phyloP scores from a whole-genome alignment of 177 flowering plant genomes.

The Telopea speciosissima region DNA sequence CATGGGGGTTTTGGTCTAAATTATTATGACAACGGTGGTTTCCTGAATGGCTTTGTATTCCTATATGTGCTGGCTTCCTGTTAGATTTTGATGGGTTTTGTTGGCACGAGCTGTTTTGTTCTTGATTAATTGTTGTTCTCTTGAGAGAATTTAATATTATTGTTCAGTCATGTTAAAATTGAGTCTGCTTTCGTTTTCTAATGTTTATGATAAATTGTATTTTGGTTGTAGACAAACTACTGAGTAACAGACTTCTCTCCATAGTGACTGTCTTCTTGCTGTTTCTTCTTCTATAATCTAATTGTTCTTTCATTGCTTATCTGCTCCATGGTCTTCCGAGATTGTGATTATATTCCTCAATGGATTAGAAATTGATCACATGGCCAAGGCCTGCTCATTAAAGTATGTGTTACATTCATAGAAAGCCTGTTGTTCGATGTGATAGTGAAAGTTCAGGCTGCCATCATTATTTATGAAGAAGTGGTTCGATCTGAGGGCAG shows the following conservation, averaged over 20 bases:
- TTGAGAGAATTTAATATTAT: not conserved
- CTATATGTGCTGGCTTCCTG: not conserved
- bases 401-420: not conserved
- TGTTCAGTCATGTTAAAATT: not conserved
- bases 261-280: not conserved
- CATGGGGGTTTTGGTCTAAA: not conserved
- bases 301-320: not conserved
- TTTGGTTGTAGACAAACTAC: not conserved
- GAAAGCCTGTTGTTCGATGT: not conserved
- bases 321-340: not conserved
- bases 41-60: not conserved
- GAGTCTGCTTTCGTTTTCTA: not conserved
- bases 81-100: not conserved
- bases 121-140: not conserved
- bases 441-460: too few species aligned
- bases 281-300: not conserved
- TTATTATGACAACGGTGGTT: not conserved
- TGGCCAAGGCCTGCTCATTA: not conserved
- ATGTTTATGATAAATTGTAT: not conserved
- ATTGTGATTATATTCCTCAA: too few species aligned
- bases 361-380: not conserved
- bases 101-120: not conserved
- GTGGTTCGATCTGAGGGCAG: too few species aligned
- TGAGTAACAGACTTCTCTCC: not conserved
- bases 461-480: too few species aligned